Conservation (phyloP, 2,329 filamentous ascomycete species). For the Penicillium sp. region DNA sequence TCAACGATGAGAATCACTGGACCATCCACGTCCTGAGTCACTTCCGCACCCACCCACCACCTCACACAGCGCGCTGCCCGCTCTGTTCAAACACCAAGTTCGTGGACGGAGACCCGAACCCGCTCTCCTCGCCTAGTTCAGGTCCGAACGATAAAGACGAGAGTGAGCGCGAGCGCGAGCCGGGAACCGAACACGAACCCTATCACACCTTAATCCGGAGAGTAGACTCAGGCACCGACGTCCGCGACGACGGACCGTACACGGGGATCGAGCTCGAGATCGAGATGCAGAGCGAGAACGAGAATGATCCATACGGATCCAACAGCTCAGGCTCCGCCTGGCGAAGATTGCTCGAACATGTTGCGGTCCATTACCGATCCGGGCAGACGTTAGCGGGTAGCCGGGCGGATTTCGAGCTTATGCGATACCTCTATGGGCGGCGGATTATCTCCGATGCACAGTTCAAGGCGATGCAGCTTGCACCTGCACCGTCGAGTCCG, state of each 20-base stretch:
- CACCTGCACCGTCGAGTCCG: conserved; percentile 41
- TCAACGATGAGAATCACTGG: conserved; percentile 45
- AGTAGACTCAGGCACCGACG: not conserved
- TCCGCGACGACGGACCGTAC: not conserved
- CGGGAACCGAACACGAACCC: not conserved
- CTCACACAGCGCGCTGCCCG: conserved; percentile 48
- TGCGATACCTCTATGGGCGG: conserved; percentile 49
- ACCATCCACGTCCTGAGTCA: conserved; percentile 51
- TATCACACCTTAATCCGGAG: not conserved
- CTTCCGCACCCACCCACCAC: conserved; percentile 46
- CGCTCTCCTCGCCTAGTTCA: conserved; percentile 7
- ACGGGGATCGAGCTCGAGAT: not conserved
- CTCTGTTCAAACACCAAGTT: conserved; percentile 40
- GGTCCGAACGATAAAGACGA: not conserved
- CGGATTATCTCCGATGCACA: conserved; percentile 49
- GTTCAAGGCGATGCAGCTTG: conserved; percentile 49
- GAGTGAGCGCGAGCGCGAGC: not conserved
- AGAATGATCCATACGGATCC: too few species aligned
- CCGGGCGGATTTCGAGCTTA: conserved; percentile 48
- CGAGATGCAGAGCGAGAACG: not conserved
- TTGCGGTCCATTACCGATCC: conserved; percentile 46
- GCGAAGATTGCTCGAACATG: conserved; percentile 48
- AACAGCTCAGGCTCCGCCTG: conserved; percentile 35
- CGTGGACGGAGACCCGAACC: conserved; percentile 21
- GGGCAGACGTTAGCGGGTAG: conserved; percentile 47